These are phyloP conservation scores for Zygotorulaspora sp. DNA, from an alignment of 805 yeast genomes.

Conservation along the genomic window DNA sequence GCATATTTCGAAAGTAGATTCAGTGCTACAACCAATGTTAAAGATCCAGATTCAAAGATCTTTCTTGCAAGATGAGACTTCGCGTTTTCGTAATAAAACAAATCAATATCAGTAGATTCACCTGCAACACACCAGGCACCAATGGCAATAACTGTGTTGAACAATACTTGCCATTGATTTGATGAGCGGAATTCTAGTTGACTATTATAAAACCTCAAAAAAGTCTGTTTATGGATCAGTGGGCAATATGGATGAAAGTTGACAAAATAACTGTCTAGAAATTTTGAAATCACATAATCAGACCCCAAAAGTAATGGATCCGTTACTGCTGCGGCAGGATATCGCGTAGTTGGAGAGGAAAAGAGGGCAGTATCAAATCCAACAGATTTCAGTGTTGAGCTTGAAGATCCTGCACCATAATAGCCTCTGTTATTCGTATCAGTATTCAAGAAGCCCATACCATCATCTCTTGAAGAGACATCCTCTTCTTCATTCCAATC, in stretches of 20 bases:
- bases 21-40: slow-evolving; percentile 49
- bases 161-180: slow-evolving; percentile 47
- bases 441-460: slow-evolving; percentile 59
- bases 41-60: slow-evolving; percentile 57
- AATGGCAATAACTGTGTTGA: slow-evolving; percentile 57
- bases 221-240: slow-evolving; percentile 51
- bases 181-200: slow-evolving; percentile 41
- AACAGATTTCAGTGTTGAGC: slow-evolving; percentile 49
- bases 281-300: slow-evolving; percentile 24
- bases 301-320: slow-evolving; percentile 13
- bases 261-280: slow-evolving; percentile 49
- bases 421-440: slow-evolving; percentile 55
- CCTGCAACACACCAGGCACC: slow-evolving; percentile 66
- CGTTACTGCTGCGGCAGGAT: slow-evolving; percentile 4
- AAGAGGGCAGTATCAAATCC: slow-evolving; percentile 24
- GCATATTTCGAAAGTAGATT: slow-evolving; percentile 55
- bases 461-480: slow-evolving; percentile 39
- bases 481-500: slow-evolving; percentile 56
- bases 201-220: slow-evolving; percentile 42
- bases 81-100: slow-evolving; percentile 53
- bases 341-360: slow-evolving; percentile 1
- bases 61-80: slow-evolving; percentile 41
- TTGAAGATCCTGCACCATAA: slow-evolving; percentile 60
- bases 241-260: slow-evolving; percentile 62
- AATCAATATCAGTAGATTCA: slow-evolving; percentile 46